Evolutionary conservation across 495 filamentous ascomycete genomes (phyloP).

Genomic region (Apiosordaria backusii): DNA sequence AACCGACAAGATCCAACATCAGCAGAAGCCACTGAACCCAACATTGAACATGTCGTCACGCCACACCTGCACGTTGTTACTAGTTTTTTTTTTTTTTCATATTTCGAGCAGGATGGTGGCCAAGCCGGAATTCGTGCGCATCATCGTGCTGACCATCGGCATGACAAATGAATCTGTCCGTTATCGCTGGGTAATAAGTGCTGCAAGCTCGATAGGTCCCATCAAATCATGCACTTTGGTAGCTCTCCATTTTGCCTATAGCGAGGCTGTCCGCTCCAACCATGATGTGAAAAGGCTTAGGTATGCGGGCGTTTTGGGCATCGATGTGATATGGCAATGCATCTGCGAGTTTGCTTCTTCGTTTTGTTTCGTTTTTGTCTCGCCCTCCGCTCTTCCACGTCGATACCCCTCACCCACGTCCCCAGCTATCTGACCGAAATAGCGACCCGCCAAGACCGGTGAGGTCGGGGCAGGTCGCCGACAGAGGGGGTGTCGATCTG

Average conservation of each 20-base stretch:
- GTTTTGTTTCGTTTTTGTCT: background rate
- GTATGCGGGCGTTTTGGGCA: background rate
- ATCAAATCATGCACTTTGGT: background rate
- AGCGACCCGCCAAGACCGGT: constrained; percentile 13
- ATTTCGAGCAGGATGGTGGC: background rate
- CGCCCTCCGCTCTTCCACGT: no score
- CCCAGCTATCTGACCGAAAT: background rate
- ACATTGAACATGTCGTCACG: background rate
- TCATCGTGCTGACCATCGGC: background rate
- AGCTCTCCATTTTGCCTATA: background rate
- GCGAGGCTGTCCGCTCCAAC: background rate
- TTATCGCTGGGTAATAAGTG: background rate
- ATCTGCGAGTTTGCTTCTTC: background rate
- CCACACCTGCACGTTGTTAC: constrained; percentile 8
- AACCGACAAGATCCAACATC: background rate
- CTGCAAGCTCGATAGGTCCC: background rate
- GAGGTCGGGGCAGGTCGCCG: constrained; percentile 14
- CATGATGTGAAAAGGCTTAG: background rate
- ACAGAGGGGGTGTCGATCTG: constrained; percentile 5
- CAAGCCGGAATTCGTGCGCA: background rate
- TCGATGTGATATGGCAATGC: background rate
- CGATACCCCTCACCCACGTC: no score
- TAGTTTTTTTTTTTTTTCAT: constrained; percentile 12
- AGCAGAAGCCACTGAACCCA: background rate
- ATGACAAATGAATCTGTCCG: background rate